A percentile compares a stretch with the other conserved stretches of the same genome.
phyloP scores from a whole-genome alignment of 2,329 filamentous ascomycete genomes.

The Penicillium sp. region DNA sequence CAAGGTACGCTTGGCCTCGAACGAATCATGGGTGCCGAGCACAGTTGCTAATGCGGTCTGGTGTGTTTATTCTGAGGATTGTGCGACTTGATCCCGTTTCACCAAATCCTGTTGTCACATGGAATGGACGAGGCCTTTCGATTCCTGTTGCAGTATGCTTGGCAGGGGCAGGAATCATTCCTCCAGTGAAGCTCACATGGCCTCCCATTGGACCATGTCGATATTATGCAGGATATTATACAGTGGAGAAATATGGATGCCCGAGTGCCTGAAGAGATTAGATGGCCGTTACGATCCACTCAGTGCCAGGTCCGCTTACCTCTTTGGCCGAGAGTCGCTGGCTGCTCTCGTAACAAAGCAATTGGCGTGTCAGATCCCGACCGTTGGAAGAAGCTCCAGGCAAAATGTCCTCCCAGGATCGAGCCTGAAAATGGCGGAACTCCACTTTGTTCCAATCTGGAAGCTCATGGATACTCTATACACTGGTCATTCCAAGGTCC shows the following conservation, averaged over 20 bases:
- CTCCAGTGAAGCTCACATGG: too few relatives aligned
- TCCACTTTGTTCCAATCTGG: conserved; percentile 83
- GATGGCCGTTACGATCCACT: conserved; percentile 2
- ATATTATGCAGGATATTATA: conserved; percentile 12
- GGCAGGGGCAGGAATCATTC: background rate
- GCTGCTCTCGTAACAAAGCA: conserved; percentile 68
- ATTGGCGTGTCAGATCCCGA: conserved; percentile 57
- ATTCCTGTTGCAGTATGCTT: background rate
- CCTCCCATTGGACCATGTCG: too few relatives aligned
- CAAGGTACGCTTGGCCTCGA: background rate
- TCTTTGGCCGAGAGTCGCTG: conserved; percentile 61
- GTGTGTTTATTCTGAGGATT: background rate
- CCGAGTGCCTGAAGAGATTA: conserved; percentile 31
- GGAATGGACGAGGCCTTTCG: background rate
- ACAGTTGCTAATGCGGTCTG: background rate
- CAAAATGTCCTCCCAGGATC: conserved; percentile 65
- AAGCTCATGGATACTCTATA: conserved; percentile 46
- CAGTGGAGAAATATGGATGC: conserved; percentile 35
- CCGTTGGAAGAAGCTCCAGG: conserved; percentile 54
- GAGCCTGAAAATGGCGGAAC: conserved; percentile 67
- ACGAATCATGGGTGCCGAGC: background rate
- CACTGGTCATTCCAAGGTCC: conserved; percentile 2
- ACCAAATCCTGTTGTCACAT: background rate
- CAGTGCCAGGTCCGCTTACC: conserved; percentile 37
- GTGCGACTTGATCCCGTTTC: too few relatives aligned